Evolutionary conservation across 306 rosid genomes (phyloP).

Genomic region (Begonia peltatifolia): DNA sequence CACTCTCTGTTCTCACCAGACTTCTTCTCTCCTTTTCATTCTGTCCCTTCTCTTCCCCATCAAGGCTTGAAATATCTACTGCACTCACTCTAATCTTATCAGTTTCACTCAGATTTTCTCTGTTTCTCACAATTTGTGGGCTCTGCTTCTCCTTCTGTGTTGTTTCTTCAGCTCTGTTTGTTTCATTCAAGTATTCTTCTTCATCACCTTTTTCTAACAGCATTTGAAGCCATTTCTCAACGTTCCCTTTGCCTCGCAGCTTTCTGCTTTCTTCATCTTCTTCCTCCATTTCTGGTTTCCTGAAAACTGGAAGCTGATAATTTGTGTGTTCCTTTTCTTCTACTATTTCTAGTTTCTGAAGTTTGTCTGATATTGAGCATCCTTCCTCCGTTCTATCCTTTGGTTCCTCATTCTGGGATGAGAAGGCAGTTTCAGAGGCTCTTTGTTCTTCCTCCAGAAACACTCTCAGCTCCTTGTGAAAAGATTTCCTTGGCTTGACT

Average conservation of each 20-base stretch:
- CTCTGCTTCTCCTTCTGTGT: slow-evolving; percentile 12
- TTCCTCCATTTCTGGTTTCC: slow-evolving; percentile 44
- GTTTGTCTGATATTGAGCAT: slow-evolving; percentile 24
- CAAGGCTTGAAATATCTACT: slow-evolving; percentile 22
- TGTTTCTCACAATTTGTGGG: slow-evolving; percentile 17
- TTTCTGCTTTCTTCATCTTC: slow-evolving; percentile 74
- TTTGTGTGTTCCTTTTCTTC: slow-evolving; percentile 20
- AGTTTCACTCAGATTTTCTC: slow-evolving; percentile 9
- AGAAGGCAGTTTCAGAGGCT: slow-evolving; percentile 40
- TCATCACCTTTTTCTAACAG: slow-evolving; percentile 47
- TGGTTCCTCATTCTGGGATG: slow-evolving; percentile 9
- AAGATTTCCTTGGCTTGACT: slow-evolving; percentile 41
- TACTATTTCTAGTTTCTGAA: slow-evolving; percentile 36
- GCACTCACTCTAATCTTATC: slow-evolving; percentile 21
- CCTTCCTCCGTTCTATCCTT: slow-evolving; percentile 28
- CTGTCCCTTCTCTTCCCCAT: slow-evolving; percentile 30
- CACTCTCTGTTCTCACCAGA: slow-evolving; percentile 67
- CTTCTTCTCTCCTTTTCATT: slow-evolving; percentile 39
- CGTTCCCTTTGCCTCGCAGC: slow-evolving; percentile 77
- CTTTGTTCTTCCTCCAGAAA: slow-evolving; percentile 84
- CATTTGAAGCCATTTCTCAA: slow-evolving; percentile 91
- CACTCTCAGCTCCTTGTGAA: slow-evolving; percentile 77
- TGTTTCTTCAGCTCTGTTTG: slow-evolving; percentile 26
- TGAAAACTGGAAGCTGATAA: slow-evolving; percentile 18
- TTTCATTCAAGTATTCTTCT: slow-evolving; percentile 20